Percentiles rank a stretch among this genome's conserved stretches.
Conservation (phyloP, 1,284 basidiomycete species). For the Naganishia cerealis region DNA sequence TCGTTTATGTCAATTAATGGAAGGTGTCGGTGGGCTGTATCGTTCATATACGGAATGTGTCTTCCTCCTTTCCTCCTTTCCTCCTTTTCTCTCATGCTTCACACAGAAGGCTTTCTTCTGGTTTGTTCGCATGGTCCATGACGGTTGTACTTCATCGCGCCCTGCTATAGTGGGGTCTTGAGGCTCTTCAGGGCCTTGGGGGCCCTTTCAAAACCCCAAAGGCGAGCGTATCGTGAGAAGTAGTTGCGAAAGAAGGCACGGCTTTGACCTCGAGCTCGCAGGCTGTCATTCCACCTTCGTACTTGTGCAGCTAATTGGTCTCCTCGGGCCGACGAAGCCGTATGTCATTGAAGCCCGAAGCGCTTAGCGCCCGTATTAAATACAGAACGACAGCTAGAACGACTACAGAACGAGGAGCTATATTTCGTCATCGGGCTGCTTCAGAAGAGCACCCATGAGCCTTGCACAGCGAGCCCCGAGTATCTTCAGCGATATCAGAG, state of each 20-base stretch:
- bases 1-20: neutral
- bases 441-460: neutral
- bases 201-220: no score
- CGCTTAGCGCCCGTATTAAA: neutral
- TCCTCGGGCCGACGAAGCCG: neutral
- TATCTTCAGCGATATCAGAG: neutral
- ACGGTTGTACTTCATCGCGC: no score
- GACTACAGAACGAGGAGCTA: neutral
- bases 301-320: no score
- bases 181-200: no score
- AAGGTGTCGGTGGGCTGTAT: neutral
- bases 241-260: no score
- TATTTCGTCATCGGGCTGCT: neutral
- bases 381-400: no score
- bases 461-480: neutral
- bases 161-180: no score
- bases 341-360: neutral
- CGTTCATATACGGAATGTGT: neutral
- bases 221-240: no score
- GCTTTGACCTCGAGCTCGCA: neutral
- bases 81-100: no score
- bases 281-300: neutral
- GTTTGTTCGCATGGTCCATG: no score
- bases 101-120: no score
- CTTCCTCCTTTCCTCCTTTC: no score